A percentile compares a stretch with the other conserved stretches of the same genome.
phyloP scores from a whole-genome alignment of 2,329 filamentous ascomycete genomes.

The Fusarium nygamai region DNA sequence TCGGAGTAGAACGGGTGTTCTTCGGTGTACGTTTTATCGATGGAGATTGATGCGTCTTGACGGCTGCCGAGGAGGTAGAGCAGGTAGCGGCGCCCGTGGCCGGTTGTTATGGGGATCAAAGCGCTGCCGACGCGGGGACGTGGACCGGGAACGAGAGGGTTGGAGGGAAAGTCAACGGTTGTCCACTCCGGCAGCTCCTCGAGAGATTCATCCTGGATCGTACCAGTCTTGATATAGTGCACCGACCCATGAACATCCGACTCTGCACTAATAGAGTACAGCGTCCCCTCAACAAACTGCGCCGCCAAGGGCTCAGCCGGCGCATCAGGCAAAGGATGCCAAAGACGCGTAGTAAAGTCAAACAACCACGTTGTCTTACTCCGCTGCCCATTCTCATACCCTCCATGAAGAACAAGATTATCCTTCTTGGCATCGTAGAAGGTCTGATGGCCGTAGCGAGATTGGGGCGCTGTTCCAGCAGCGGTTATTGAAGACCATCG shows the following conservation, averaged over 20 bases:
- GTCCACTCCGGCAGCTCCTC: constrained; percentile 6
- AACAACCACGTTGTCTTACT: constrained; percentile 29
- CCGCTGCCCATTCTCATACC: constrained; percentile 2
- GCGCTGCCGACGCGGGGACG: constrained; percentile 32
- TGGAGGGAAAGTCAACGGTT: constrained; percentile 28
- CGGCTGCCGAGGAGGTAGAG: constrained; percentile 34
- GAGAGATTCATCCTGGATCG: constrained; percentile 9
- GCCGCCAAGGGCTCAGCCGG: constrained; percentile 11
- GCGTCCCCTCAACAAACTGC: constrained; percentile 24
- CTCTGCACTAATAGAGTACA: constrained; percentile 30
- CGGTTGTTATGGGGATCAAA: constrained; percentile 20
- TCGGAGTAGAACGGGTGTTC: constrained; percentile 31
- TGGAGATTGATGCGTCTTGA: constrained; percentile 1
- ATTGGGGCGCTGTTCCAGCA: constrained; percentile 14
- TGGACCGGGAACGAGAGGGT: constrained; percentile 20
- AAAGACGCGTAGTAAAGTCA: constrained; percentile 21
- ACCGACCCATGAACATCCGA: constrained; percentile 27
- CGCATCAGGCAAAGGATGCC: constrained; percentile 17
- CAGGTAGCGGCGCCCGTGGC: constrained; percentile 22
- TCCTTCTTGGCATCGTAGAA: constrained; percentile 26
- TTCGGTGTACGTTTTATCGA: constrained; percentile 11
- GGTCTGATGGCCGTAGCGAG: constrained; percentile 19
- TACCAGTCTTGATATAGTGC: constrained; percentile 16
- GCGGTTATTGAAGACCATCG: constrained; percentile 17
- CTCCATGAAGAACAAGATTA: constrained; percentile 23